Base-by-base conservation (phyloP, 139 green algal genomes). In the Picochlorum costavermella region DNA sequence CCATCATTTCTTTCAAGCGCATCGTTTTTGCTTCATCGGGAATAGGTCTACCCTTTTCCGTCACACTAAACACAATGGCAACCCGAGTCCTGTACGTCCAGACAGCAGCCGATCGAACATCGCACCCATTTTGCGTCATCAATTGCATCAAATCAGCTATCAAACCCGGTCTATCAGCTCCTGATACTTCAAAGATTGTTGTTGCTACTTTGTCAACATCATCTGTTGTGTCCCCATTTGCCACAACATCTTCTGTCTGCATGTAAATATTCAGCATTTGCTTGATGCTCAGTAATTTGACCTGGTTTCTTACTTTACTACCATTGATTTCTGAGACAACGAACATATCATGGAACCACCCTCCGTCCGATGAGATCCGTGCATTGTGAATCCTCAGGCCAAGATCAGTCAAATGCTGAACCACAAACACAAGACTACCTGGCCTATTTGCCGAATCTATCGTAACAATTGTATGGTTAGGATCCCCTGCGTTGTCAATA, bases 291-390 rank as follows among this genome's bases (percentile, higher is more conserved):
- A 81, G 50, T 2, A 96, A 72, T 68, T 95, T 95, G 23, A 74
- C 72, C 5, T 51, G 31, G 71, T 94, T 81, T n/a, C 64, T 74
- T 4, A 97, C 75, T 66, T 94, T 90, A 0, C 74, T 80, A 4
- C 81, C 85, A 3, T 80, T 70, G 11, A 76, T 68, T 67, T 97
- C 89, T 9, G 71, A 84, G 8, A 97, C 74, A 51, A 89, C 79
- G 73, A 97, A 96, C 31, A 93, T 86, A 66, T 98, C 92, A 3
- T 97, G 84, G 67, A 98, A 98, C 92, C 92, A 98, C 20, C 89
- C 91, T 9, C 91, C 88, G 60, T 98, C 92, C 2, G 75, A 90
- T 3, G 81, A 91, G 31, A 98, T 95, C 13, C 86, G 75, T 0
- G 91, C 88, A 9, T 75, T 79, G 23, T 70, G 78, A 20, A 98